A percentile compares a stretch with the other conserved stretches of the same genome.
Evolutionary conservation across 2,329 filamentous ascomycete genomes (phyloP).

Genomic region (Aspergillus neoniger): DNA sequence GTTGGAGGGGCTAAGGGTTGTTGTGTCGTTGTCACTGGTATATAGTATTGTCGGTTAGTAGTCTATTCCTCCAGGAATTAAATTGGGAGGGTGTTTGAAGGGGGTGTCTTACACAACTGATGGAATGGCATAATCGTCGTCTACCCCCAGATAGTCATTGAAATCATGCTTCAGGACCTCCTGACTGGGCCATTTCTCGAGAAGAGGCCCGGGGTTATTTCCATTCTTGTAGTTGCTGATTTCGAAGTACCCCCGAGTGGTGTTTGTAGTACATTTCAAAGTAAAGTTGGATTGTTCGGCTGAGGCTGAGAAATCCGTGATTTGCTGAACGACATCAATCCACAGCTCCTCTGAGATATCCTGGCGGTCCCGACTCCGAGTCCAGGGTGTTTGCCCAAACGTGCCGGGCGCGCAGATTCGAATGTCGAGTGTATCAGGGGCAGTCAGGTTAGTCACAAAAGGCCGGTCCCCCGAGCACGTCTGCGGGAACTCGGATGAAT

Average conservation of each 20-base stretch:
- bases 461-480: background rate
- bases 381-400: background rate
- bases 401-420: background rate
- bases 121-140: background rate
- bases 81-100: background rate
- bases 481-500: background rate
- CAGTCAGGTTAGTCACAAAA: background rate
- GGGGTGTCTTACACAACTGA: background rate
- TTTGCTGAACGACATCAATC: background rate
- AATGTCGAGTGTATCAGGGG: background rate
- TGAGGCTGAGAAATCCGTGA: background rate
- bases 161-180: background rate
- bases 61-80: background rate
- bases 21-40: background rate
- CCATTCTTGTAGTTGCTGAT: background rate
- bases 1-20: no score
- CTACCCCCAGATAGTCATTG: background rate
- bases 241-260: background rate
- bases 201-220: background rate
- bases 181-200: background rate
- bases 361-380: background rate
- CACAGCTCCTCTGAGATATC: background rate
- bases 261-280: background rate
- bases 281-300: background rate
- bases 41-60: background rate